These are phyloP conservation scores for Aristolochia contorta DNA, from an alignment of 164 flowering plant genomes.

Conservation along the genomic window DNA sequence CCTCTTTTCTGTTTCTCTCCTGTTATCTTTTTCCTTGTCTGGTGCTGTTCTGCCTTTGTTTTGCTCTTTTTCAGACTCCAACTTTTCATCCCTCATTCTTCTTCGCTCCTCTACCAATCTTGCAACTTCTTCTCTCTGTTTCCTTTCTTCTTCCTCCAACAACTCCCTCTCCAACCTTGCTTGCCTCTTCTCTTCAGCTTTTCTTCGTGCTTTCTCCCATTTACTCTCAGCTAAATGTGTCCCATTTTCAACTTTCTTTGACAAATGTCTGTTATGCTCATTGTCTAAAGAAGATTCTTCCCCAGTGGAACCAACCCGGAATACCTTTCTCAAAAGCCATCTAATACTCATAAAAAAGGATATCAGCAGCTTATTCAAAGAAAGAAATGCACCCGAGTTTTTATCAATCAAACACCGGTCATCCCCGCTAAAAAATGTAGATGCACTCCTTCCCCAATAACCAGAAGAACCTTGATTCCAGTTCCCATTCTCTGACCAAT, in stretches of 20 bases:
- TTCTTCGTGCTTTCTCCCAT: constrained; percentile 85
- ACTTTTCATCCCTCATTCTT: constrained; percentile 63
- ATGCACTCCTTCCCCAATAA: constrained; percentile 43
- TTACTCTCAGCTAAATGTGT: constrained; percentile 47
- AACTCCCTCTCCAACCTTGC: constrained; percentile 91
- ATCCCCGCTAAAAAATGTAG: constrained; percentile 35
- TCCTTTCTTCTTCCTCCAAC: constrained; percentile 89
- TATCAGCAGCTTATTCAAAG: constrained; percentile 36
- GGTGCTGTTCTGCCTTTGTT: not conserved
- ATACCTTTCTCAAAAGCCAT: constrained; percentile 83
- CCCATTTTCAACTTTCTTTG: constrained; percentile 61
- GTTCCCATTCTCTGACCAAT: constrained; percentile 66
- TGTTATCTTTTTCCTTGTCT: constrained; percentile 45
- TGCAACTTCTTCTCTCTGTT: constrained; percentile 95
- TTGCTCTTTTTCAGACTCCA: constrained; percentile 29
- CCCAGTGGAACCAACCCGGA: constrained; percentile 41
- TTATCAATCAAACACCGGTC: constrained; percentile 57
- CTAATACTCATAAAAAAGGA: constrained; percentile 48
- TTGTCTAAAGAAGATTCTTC: constrained; percentile 46
- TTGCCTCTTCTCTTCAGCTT: constrained; percentile 93
- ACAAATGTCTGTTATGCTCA: constrained; percentile 36
- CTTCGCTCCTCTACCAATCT: constrained; percentile 85
- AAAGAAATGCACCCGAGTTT: constrained; percentile 40
- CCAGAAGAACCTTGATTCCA: constrained; percentile 48
- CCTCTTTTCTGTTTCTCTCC: constrained; percentile 68